Base-by-base conservation (phyloP, 331 rosid species). In the Quercus lobata region DNA sequence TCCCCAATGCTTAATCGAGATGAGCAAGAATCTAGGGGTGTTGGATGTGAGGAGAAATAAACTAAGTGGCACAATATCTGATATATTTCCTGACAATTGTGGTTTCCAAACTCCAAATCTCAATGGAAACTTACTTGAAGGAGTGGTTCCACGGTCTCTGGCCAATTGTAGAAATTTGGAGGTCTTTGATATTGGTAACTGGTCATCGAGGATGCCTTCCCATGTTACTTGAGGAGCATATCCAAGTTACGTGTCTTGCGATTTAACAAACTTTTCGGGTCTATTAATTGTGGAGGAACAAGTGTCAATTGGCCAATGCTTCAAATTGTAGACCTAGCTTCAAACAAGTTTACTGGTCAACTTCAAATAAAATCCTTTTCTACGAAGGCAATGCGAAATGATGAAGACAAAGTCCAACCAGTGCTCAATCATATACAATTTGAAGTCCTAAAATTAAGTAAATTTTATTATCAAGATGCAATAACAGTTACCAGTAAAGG, bases 391-490 rank as follows among this genome's bases (percentile, higher is more conserved):
- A 58, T 58, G 65, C 5, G 0, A 0, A 0, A 8, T 8, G 46
- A 37, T 7, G 46, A 37, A 7, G 14, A 8, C 1, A 9, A 0
- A 0, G 65, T 0, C 24, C 12, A 41, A 2, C 12, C 46, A 41
- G 3, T 3, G 9, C 22, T n/a, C 5, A 76, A 72, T 5, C 81
- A 84, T 16, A 32, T 88, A n/a, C 80, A 3, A 24, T 88, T 66
- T 74, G 19, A 53, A 72, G 76, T 90, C 52, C 77, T 90, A 6
- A 0, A 14, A 81, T 0, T 65, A 6, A 2, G 6, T 3, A 4
- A 4, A 41, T 44, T 14, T 18, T 89, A 84, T 34, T 92, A 94
- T 79, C 89, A 83, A 35, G 96, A 58, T 58, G 16, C 15, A 15
- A 22, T 58, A 9, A 21, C 27, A 22, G 32, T 58, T 22, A 22